A percentile compares a stretch with the other conserved stretches of the same genome.
phyloP scores from a whole-genome alignment of 768 basidiomycete genomes.

The Suillus subluteus region DNA sequence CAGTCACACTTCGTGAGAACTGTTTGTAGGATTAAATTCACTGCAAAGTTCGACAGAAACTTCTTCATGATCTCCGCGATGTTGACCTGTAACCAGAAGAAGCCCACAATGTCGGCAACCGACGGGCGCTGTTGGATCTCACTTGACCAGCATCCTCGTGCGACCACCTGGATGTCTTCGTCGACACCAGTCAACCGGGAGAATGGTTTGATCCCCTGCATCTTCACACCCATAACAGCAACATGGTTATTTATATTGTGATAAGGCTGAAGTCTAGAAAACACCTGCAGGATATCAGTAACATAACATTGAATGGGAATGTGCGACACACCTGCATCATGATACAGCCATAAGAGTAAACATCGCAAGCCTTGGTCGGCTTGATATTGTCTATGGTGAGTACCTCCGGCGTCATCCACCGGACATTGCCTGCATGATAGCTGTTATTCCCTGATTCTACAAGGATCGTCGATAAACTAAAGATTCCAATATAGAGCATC shows the following conservation, averaged over 20 bases:
- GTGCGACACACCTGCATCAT: not conserved
- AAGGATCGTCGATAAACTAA: not conserved
- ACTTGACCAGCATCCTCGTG: not conserved
- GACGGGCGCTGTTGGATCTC: not conserved
- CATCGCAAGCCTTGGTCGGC: not conserved
- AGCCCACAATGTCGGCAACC: rapidly evolving
- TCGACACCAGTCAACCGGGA: not conserved
- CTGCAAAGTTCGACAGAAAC: not conserved
- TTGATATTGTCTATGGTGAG: not conserved
- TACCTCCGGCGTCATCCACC: not conserved
- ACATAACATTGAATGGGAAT: not conserved
- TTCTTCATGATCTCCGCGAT: not conserved
- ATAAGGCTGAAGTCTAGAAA: not conserved
- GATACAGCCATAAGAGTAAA: not conserved
- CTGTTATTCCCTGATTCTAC: not conserved
- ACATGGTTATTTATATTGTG: rapidly evolving
- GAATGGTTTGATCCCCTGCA: not conserved
- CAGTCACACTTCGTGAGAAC: not conserved
- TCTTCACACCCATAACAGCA: rapidly evolving
- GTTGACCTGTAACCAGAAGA: not conserved
- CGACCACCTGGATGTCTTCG: not conserved
- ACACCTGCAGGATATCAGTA: not conserved
- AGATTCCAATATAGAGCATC: not conserved
- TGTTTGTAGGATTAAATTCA: not conserved
- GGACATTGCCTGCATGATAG: not conserved